These are phyloP conservation scores for Colletotrichum sp. DNA, from an alignment of 2,329 filamentous ascomycete species.

Conservation along the genomic window DNA sequence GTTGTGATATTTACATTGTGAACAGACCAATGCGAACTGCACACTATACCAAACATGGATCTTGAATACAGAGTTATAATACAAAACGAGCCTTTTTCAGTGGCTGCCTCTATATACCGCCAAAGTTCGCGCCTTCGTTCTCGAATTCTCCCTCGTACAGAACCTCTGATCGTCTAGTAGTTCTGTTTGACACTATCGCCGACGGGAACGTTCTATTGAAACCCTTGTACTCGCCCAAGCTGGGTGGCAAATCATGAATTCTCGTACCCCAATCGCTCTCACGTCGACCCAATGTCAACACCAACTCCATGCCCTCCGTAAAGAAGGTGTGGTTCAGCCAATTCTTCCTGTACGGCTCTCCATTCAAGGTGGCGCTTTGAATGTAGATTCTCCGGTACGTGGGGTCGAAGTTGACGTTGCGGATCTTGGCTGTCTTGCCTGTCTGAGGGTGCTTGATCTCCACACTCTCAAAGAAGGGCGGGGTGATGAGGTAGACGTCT, in stretches of 20 bases:
- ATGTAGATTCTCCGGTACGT: conserved; percentile 65
- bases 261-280: conserved; percentile 71
- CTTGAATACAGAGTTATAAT: not conserved
- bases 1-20: not conserved
- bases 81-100: not conserved
- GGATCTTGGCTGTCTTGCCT: conserved; percentile 63
- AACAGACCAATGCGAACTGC: not conserved
- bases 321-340: conserved; percentile 76
- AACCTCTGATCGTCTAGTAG: not conserved
- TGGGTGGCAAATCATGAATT: conserved; percentile 67
- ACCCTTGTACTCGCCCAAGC: conserved; percentile 44
- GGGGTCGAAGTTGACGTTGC: conserved; percentile 67
- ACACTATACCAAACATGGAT: not conserved
- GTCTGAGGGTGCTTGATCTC: conserved; percentile 63
- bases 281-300: conserved; percentile 62
- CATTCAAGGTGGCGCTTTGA: conserved; percentile 68
- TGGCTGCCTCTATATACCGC: not conserved
- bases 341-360: conserved; percentile 64
- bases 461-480: conserved; percentile 69
- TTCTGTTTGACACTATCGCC: conserved; percentile 10
- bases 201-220: conserved; percentile 26
- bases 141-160: conserved; percentile 1
- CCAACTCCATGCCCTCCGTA: conserved; percentile 65
- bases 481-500: conserved; percentile 73
- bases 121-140: not conserved